These are phyloP conservation scores for Pilobolus umbonatus DNA, from an alignment of 192 early-diverging fungal genomes.

Conservation along the genomic window DNA sequence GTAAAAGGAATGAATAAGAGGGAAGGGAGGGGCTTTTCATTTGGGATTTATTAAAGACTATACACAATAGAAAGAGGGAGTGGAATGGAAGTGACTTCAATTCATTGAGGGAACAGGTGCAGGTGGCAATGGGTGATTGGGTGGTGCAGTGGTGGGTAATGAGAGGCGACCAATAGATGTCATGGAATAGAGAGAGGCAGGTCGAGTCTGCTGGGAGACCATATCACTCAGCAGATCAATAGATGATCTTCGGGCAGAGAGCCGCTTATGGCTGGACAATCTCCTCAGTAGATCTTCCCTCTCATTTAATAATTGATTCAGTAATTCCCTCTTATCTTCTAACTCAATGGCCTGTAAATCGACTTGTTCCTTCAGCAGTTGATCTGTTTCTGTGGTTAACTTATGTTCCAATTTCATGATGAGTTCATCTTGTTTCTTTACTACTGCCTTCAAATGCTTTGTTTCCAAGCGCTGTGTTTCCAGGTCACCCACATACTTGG, in stretches of 20 bases:
- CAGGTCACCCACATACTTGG: constrained; percentile 21
- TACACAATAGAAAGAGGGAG: too few relatives aligned
- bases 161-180: not conserved
- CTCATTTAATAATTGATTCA: constrained; percentile 23
- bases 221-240: not conserved
- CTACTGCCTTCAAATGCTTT: constrained; percentile 6
- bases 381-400: not conserved
- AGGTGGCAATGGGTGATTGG: constrained; percentile 17
- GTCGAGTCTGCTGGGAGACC: not conserved
- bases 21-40: not conserved
- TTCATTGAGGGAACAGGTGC: too few relatives aligned
- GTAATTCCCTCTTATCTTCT: constrained; percentile 22
- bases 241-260: not conserved
- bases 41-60: too few relatives aligned
- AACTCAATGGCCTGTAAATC: constrained; percentile 24
- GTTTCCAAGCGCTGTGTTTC: constrained; percentile 17
- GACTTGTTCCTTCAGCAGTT: constrained; percentile 18
- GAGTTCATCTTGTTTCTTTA: constrained; percentile 24
- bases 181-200: not conserved
- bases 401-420: constrained; percentile 15
- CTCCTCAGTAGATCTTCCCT: constrained; percentile 9
- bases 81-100: too few relatives aligned
- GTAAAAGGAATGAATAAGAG: constrained; percentile 6
- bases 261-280: not conserved
- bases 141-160: constrained; percentile 17